Conservation (phyloP, 2,329 filamentous ascomycete genomes). For the Thelonectria olida region DNA sequence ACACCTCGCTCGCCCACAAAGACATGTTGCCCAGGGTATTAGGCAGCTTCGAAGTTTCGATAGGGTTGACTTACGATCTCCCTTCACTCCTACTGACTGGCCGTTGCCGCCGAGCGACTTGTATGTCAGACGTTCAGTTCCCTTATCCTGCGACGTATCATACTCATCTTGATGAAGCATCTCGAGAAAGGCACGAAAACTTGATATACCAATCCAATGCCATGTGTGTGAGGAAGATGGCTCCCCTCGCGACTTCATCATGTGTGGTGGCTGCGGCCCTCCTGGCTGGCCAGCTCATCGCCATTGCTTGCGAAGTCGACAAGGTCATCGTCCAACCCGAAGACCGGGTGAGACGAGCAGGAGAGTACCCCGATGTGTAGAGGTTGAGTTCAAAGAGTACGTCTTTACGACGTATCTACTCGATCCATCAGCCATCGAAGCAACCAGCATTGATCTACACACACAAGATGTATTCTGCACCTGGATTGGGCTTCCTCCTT, state of each 20-base stretch:
- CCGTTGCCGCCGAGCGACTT: not conserved
- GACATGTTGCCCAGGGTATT: not conserved
- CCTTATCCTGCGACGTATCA: not conserved
- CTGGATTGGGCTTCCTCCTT: not conserved
- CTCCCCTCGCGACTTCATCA: not conserved
- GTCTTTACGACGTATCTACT: not conserved
- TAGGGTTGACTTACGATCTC: not conserved
- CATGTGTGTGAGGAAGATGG: not conserved
- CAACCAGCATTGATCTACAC: not conserved
- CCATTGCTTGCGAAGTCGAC: not conserved
- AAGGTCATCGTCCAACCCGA: not conserved
- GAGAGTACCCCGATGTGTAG: not conserved
- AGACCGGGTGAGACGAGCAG: conserved; percentile 13
- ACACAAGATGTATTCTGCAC: not conserved
- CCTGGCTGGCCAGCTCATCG: not conserved
- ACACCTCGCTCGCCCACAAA: not conserved
- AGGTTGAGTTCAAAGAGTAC: not conserved
- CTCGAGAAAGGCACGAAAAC: not conserved
- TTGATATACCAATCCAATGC: not conserved
- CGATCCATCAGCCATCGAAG: not conserved
- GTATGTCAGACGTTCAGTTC: not conserved
- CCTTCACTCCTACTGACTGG: not conserved
- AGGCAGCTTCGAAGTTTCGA: not conserved
- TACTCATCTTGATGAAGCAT: not conserved
- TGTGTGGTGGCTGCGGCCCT: not conserved